These are phyloP conservation scores for Vanilla planifolia DNA, from an alignment of 106 monocot species.

Conservation along the genomic window DNA sequence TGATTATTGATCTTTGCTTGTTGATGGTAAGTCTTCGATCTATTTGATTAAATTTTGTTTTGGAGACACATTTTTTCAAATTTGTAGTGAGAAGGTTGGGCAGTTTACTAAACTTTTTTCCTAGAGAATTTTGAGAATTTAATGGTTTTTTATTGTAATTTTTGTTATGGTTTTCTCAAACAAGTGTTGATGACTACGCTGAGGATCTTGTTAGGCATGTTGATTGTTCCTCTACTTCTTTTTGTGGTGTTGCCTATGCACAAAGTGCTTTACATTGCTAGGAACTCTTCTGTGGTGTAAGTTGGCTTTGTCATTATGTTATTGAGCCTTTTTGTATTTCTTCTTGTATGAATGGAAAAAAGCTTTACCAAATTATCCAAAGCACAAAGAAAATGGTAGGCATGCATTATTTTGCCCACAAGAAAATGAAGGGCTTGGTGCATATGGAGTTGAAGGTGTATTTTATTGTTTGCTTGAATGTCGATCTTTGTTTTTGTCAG, in stretches of 20 bases:
- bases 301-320: slow-evolving; percentile 4
- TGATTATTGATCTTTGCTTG: too few species aligned
- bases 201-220: neutral
- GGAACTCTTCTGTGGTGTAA: slow-evolving; percentile 38
- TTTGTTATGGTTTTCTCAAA: too few species aligned
- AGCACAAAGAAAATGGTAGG: neutral
- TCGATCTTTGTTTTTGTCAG: too few species aligned
- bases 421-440: neutral
- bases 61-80: too few species aligned
- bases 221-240: slow-evolving; percentile 1
- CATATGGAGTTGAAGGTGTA: neutral
- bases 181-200: slow-evolving; percentile 4
- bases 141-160: too few species aligned
- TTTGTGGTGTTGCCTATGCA: slow-evolving; percentile 12
- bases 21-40: too few species aligned
- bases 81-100: too few species aligned
- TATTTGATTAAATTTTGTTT: too few species aligned
- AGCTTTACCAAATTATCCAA: neutral
- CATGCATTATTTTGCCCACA: neutral
- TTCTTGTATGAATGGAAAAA: slow-evolving; percentile 1
- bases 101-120: too few species aligned
- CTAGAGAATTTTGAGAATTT: too few species aligned
- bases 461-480: neutral
- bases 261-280: slow-evolving; percentile 11
- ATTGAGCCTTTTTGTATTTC: neutral